Evolutionary conservation across 2,329 filamentous ascomycete genomes (phyloP), one percentile per base, ranked within the genome.

Genomic region (Ilyonectria sp.): DNA sequence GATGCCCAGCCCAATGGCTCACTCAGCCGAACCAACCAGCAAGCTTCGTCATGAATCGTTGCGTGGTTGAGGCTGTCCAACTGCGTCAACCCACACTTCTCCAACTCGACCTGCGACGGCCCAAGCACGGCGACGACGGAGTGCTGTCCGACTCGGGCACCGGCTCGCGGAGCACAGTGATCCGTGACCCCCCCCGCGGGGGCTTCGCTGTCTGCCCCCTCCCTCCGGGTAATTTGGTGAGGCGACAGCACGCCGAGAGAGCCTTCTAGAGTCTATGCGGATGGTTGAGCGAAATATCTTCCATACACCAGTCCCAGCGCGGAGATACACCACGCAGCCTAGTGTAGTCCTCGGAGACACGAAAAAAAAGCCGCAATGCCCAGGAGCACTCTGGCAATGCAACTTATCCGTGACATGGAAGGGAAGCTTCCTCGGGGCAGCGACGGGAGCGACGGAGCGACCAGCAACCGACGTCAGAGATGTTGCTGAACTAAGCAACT

Each of bases 401-500:
- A 44, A 52, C 59, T 43, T 44, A 56, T 47, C 65, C 52, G 62
- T 43, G 40, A 47, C 29, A 66, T 2, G 23, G 29, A 60, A 44
- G 31, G 23, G 29, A 60, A 44, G 31, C 47, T 44, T 35, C 35
- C 13, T 60, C 54, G 59, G 57, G 44, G 21, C 49, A 63, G 65
- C 69, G 61, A 60, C 68, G 40, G 40, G 40, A 43, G 15, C 40
- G 3, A 43, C 40, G 40, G 40, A 43, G n/a, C 15, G 17, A 8
- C 40, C 40, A 43, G n/a, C 65, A 74, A 65, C 56, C 70, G 65
- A 75, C 73, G 69, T 75, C 73, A 75, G 68, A 73, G 23, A 71
- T 69, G 59, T 6, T 56, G 54, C 13, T 47, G 50, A 47, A 56
- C 67, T 55, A 69, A 71, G 60, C 60, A 65, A 63, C 59, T 63